These are phyloP conservation scores for Hypoxylon rickii DNA, from an alignment of 495 filamentous ascomycete genomes.

Conservation along the genomic window DNA sequence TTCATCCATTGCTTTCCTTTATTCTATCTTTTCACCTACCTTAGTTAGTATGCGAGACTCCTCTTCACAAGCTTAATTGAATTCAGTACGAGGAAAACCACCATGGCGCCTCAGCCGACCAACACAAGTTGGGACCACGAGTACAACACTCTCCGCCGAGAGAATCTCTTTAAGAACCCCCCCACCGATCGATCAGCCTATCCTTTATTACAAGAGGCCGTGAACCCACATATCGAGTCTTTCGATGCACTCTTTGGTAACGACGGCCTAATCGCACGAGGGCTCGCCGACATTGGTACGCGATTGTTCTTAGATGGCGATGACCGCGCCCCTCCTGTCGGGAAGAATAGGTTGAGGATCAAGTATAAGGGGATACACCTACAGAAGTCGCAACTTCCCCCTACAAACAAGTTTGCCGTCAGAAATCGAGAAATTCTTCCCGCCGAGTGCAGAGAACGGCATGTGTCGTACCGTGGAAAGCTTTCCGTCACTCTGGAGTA, in stretches of 20 bases:
- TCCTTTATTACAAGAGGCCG: conserved; percentile 78
- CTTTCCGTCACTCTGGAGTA: conserved; percentile 80
- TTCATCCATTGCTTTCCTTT: no score
- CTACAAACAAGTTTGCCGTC: conserved; percentile 76
- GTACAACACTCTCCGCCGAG: conserved; percentile 79
- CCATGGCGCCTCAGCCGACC: conserved; percentile 61
- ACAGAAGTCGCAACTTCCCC: conserved; percentile 73
- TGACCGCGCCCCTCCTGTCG: conserved; percentile 53
- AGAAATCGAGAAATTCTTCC: conserved; percentile 83
- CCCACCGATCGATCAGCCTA: conserved; percentile 87
- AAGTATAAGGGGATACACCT: conserved; percentile 77
- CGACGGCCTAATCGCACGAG: conserved; percentile 70
- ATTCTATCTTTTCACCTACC: no score
- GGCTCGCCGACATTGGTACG: conserved; percentile 84
- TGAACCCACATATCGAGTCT: conserved; percentile 88
- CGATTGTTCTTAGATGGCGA: conserved; percentile 85
- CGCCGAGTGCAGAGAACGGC: conserved; percentile 91
- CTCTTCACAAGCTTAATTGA: conserved; percentile 5
- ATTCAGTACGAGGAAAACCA: conserved; percentile 23
- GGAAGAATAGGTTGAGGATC: conserved; percentile 72
- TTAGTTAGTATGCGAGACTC: not conserved
- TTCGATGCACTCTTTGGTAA: conserved; percentile 90
- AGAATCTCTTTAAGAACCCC: conserved; percentile 85
- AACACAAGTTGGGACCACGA: conserved; percentile 75
- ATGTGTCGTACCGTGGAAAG: conserved; percentile 88